Evolutionary conservation across 106 monocot species (phyloP), one percentile per base, ranked within the genome.

Genomic region (Hemerocallis citrina): DNA sequence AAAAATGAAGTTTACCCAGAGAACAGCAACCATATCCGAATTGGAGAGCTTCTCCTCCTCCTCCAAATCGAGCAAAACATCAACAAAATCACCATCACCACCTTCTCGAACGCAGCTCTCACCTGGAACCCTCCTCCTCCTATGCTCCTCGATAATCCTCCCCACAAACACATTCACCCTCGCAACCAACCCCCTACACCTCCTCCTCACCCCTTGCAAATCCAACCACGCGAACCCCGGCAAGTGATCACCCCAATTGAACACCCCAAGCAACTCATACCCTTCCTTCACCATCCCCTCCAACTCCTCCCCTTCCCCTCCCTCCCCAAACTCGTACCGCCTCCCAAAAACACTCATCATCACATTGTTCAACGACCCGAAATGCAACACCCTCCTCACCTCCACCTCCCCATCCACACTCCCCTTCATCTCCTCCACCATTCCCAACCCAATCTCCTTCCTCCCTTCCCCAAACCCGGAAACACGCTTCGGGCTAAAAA

Each of bases 111-210:
- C n/a, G 0, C 20, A 17, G 1, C 14, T 10, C 4, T 24, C 6
- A 61, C 1, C 20, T 10, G 3, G 4, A 5, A 3, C 31, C 11
- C 52, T 16, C 21, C 34, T 57, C 65, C 2, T 23, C 33, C 66
- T 49, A 64, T 78, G 86, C 16, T 78, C 78, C 7, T 68, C 72
- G 6, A 86, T 75, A 46, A 86, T 78, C 25, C 56, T 24, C 25
- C 55, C 55, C 0, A 72, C 72, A 5, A 72, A 63, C 33, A 41
- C 40, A 14, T 66, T 52, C 24, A 74, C 74, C n/a, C 47, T 61
- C 4, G 4, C 23, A 1, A 61, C 52, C 31, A 74, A 14, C 2
- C 6, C 33, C 32, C 67, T 14, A 15, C 66, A 50, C 61, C 74
- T 39, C 74, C 52, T 30, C 61, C 66, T 67, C 39, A 74, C 57